Percentiles rank a stretch among this genome's conserved stretches.
Conservation (phyloP, 2,329 filamentous ascomycete species). For the Alternaria novae-zelandiae region DNA sequence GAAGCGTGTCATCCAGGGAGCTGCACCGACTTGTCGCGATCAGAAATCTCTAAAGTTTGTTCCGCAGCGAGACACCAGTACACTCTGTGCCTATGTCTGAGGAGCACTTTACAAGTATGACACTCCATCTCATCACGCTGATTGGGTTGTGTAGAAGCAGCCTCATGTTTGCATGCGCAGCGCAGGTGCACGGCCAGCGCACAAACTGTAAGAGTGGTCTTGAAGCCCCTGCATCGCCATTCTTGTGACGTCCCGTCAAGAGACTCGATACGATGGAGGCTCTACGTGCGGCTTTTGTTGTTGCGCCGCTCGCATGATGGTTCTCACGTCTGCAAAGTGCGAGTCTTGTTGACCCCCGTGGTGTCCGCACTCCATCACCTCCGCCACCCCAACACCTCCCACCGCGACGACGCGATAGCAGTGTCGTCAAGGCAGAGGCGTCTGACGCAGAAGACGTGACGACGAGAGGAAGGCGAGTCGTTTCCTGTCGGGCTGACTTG, state of each 20-base stretch:
- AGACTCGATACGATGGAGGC: neutral
- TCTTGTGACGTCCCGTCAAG: neutral
- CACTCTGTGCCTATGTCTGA: neutral
- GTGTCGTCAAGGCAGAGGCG: neutral
- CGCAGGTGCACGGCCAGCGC: neutral
- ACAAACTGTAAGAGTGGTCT: neutral
- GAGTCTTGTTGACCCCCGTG: conserved; percentile 2
- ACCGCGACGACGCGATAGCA: neutral
- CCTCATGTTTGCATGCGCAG: neutral
- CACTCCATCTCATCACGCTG: neutral
- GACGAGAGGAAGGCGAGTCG: neutral
- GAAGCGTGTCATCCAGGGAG: neutral
- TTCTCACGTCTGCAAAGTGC: neutral
- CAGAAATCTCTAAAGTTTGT: neutral
- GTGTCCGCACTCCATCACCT: neutral
- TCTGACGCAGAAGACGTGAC: neutral
- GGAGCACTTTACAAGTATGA: neutral
- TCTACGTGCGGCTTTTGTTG: neutral
- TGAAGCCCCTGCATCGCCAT: neutral
- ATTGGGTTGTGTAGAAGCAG: neutral
- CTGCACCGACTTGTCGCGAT: neutral
- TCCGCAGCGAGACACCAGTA: neutral
- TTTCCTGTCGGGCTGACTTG: neutral
- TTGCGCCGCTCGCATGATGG: neutral
- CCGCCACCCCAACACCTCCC: neutral